Conservation (phyloP, 2,329 filamentous ascomycete genomes). For the Aureobasidium pullulans region DNA sequence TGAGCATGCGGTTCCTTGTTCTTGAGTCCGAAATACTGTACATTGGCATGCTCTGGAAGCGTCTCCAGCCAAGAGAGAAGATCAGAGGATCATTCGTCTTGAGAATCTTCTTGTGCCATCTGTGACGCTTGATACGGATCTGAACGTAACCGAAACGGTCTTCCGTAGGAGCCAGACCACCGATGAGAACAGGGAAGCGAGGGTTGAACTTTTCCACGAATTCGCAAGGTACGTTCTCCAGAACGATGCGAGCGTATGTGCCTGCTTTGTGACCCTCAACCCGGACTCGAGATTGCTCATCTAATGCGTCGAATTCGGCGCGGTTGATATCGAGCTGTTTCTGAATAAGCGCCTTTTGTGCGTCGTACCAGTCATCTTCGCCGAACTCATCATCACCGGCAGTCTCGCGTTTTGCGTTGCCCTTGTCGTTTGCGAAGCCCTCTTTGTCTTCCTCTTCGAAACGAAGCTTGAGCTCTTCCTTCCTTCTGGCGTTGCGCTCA, state of each 20-base stretch:
- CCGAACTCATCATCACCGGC: constrained; percentile 70
- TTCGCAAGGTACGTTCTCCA: constrained; percentile 84
- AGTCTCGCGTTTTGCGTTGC: constrained; percentile 63
- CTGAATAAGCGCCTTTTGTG: constrained; percentile 88
- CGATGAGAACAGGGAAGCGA: constrained; percentile 75
- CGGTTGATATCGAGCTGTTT: constrained; percentile 97
- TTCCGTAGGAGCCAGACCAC: constrained; percentile 87
- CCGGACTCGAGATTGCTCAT: constrained; percentile 71
- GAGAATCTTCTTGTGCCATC: constrained; percentile 98
- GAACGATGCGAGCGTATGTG: constrained; percentile 84
- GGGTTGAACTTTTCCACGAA: constrained; percentile 79
- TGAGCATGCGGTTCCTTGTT: constrained; percentile 92
- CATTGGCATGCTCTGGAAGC: constrained; percentile 86
- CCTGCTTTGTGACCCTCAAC: constrained; percentile 90
- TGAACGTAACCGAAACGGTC: constrained; percentile 94
- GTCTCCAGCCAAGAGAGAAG: constrained; percentile 91
- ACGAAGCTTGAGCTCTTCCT: constrained; percentile 87
- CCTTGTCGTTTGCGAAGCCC: constrained; percentile 85
- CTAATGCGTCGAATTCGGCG: constrained; percentile 80
- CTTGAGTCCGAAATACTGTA: constrained; percentile 94
- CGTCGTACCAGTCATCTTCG: constrained; percentile 98
- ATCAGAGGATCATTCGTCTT: constrained; percentile 98
- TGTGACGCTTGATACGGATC: constrained; percentile 90
- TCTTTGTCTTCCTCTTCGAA: constrained; percentile 99
- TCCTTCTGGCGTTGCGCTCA: constrained; percentile 80